These are phyloP conservation scores for Cutaneotrichosporon curvatum DNA, from an alignment of 1,284 basidiomycete genomes.

Conservation along the genomic window DNA sequence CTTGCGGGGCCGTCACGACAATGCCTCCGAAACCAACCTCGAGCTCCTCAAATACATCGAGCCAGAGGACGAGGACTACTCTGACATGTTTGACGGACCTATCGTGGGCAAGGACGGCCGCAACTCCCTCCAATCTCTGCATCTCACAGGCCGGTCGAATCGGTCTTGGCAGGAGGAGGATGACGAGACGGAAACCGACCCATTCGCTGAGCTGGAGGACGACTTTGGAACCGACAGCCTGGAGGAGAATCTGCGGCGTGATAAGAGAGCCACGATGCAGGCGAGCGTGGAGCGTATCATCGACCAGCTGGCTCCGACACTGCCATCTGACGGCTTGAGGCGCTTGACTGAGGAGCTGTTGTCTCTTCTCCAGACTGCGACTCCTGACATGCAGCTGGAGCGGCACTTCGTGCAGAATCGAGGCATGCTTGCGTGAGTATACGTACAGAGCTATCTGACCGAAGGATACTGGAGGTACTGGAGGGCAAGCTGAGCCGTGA, in stretches of 20 bases:
- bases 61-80: constrained; percentile 75
- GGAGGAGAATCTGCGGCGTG: constrained; percentile 78
- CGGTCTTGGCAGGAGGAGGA: constrained; percentile 81
- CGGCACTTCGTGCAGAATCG: constrained; percentile 81
- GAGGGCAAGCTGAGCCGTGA: constrained; percentile 74
- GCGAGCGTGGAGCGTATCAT: constrained; percentile 74
- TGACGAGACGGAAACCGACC: constrained; percentile 86
- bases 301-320: constrained; percentile 72
- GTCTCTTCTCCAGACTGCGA: constrained; percentile 62
- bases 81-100: constrained; percentile 66
- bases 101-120: constrained; percentile 47
- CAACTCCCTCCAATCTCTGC: constrained; percentile 20
- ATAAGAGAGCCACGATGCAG: constrained; percentile 80
- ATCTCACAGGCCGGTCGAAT: constrained; percentile 74
- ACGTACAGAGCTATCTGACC: neutral
- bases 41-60: constrained; percentile 74
- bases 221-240: constrained; percentile 72
- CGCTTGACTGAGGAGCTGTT: constrained; percentile 75
- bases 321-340: constrained; percentile 63
- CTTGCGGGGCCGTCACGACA: constrained; percentile 18
- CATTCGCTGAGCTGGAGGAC: constrained; percentile 93
- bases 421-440: constrained; percentile 69
- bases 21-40: constrained; percentile 13
- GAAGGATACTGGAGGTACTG: constrained; percentile 72
- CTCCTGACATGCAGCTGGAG: constrained; percentile 65